Evolutionary conservation across 768 basidiomycete genomes (phyloP).

Genomic region (Hygrophorus pudorinus): DNA sequence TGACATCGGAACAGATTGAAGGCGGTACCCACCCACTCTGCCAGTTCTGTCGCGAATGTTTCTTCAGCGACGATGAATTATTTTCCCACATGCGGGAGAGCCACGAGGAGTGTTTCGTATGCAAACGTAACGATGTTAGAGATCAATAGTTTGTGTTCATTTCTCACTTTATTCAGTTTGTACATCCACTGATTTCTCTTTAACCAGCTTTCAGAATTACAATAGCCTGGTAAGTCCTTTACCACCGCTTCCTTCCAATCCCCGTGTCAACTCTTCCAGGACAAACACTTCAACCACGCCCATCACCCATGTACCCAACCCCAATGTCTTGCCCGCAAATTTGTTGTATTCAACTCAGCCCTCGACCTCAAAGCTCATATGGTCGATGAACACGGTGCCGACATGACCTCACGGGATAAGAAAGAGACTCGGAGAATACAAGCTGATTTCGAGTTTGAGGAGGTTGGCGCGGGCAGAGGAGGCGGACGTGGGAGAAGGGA

Average conservation of each 20-base stretch:
- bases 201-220: constrained; percentile 66
- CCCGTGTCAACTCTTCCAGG: constrained; percentile 28
- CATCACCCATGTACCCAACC: constrained; percentile 75
- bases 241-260: background rate
- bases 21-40: constrained; percentile 73
- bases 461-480: constrained; percentile 26
- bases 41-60: constrained; percentile 87
- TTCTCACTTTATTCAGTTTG: constrained; percentile 1
- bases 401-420: constrained; percentile 61
- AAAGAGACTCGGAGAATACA: constrained; percentile 60
- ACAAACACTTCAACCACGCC: constrained; percentile 61
- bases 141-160: constrained; percentile 71
- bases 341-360: constrained; percentile 84
- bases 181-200: background rate
- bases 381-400: constrained; percentile 72
- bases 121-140: constrained; percentile 68
- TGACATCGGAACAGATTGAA: constrained; percentile 48
- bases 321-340: constrained; percentile 76
- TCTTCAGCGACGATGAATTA: constrained; percentile 90
- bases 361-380: constrained; percentile 90
- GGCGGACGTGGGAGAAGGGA: constrained; percentile 34
- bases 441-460: constrained; percentile 60
- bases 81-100: constrained; percentile 86
- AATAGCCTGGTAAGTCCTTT: constrained; percentile 49
- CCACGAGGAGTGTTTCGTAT: constrained; percentile 96